These are phyloP conservation scores for Cadophora sp. DNA, from an alignment of 2,329 filamentous ascomycete species.

Conservation along the genomic window DNA sequence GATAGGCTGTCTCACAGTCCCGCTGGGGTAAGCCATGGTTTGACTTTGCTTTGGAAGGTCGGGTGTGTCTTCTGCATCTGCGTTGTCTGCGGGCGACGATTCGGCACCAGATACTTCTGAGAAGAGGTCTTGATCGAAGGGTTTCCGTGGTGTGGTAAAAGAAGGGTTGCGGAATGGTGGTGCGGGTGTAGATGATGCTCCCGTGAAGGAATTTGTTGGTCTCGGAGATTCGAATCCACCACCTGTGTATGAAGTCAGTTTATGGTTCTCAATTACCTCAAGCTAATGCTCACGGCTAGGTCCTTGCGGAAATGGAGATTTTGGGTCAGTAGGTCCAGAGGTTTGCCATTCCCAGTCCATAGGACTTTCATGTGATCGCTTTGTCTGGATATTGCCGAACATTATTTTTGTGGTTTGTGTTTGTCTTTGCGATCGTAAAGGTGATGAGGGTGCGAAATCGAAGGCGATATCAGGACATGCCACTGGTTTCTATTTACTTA, in stretches of 20 bases:
- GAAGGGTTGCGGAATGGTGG: conserved; percentile 67
- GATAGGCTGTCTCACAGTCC: conserved; percentile 51
- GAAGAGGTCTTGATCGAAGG: conserved; percentile 58
- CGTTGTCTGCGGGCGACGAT: conserved; percentile 62
- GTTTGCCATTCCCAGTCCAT: conserved; percentile 74
- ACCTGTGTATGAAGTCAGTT: conserved; percentile 31
- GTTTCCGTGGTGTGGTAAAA: conserved; percentile 68
- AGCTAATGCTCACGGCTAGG: conserved; percentile 35
- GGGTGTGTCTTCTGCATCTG: conserved; percentile 56
- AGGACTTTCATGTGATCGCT: conserved; percentile 63
- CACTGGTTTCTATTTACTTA: conserved; percentile 17
- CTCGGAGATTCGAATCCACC: conserved; percentile 49
- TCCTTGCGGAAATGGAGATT: conserved; percentile 61
- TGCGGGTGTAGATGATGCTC: conserved; percentile 51
- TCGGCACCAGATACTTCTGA: conserved; percentile 65
- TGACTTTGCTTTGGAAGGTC: conserved; percentile 59
- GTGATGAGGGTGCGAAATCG: neutral
- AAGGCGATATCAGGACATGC: neutral
- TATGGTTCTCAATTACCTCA: conserved; percentile 6
- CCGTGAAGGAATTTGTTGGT: conserved; percentile 48
- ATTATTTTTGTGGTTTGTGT: conserved; percentile 26
- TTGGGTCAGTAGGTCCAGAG: conserved; percentile 62
- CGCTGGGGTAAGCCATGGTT: conserved; percentile 58
- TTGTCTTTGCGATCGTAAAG: conserved; percentile 1
- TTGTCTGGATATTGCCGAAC: conserved; percentile 49